Evolutionary conservation across 2,329 filamentous ascomycete species (phyloP), one percentile per base, ranked within the genome.

Genomic region (Balansia obtecta): DNA sequence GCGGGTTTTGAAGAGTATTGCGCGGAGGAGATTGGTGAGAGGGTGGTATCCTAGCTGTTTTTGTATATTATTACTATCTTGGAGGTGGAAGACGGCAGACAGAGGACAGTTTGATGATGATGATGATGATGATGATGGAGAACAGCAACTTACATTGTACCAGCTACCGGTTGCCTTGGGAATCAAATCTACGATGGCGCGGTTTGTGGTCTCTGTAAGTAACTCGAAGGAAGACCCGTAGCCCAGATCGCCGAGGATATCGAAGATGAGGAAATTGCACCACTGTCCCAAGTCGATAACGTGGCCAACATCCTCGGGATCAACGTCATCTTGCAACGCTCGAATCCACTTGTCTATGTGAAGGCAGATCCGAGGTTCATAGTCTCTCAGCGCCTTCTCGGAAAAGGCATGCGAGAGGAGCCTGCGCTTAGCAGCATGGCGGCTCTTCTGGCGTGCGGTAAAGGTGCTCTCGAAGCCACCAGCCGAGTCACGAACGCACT

Each of bases 141-240:
- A 15, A 15, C 11, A 12, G 11, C 10, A n/a, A 46, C 48, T 51
- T 51, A 57, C 57, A 10, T 53, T 50, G 15, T 58, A 55, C 12
- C 53, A 39, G 3, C 50, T 42, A 2, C 32, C 33, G 41, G 58
- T 37, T 38, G 56, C 57, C 5, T 37, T 44, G 16, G 50, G 42
- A 50, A 60, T 54, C 9, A 60, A 45, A 1, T 30, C 42, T 8
- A 56, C 55, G 6, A 60, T 49, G 33, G 51, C 48, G 27, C 53
- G 55, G 10, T 58, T 33, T n/a, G 55, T 27, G 15, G 50, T 54
- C 4, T 41, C 48, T 7, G 49, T 55, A 30, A 54, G 56, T 50
- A 60, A 53, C 6, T 49, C 54, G 51, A 58, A 58, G 0, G 56
- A 52, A 38, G 54, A 56, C 9, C 57, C 54, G 40, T 57, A 58